Conservation (phyloP, 2,329 filamentous ascomycete genomes). For the Malbranchea cinnamomea region DNA sequence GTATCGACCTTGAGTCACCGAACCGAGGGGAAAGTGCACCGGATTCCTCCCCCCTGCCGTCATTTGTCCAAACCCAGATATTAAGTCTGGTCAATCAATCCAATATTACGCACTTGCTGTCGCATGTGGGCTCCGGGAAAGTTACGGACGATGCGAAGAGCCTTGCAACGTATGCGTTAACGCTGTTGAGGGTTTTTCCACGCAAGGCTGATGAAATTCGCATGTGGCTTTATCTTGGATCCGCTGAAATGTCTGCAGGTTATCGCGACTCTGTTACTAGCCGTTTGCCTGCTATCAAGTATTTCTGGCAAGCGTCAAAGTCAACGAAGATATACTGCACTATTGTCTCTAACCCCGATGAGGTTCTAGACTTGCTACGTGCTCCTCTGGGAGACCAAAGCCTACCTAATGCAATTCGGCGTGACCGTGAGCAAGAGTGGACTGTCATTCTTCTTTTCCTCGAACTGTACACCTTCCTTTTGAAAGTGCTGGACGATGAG, state of each 20-base stretch:
- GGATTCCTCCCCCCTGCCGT: constrained; percentile 21
- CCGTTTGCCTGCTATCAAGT: constrained; percentile 55
- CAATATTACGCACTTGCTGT: constrained; percentile 52
- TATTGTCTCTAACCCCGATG: constrained; percentile 42
- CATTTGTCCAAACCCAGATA: constrained; percentile 52
- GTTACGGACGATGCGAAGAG: constrained; percentile 49
- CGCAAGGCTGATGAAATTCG: constrained; percentile 71
- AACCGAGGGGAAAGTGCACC: constrained; percentile 13
- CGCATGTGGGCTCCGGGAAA: constrained; percentile 24
- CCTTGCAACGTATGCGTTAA: constrained; percentile 74
- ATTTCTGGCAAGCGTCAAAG: constrained; percentile 62
- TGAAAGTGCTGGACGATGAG: constrained; percentile 89
- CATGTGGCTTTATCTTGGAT: constrained; percentile 80
- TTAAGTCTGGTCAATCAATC: constrained; percentile 58
- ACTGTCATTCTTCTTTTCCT: constrained; percentile 77
- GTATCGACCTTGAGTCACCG: constrained; percentile 31
- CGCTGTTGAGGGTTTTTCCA: constrained; percentile 73
- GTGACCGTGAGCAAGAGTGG: constrained; percentile 57
- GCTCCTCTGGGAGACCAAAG: constrained; percentile 28
- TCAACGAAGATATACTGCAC: constrained; percentile 42
- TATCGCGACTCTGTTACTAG: constrained; percentile 16
- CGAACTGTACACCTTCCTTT: constrained; percentile 82
- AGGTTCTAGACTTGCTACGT: constrained; percentile 43
- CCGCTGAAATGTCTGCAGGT: constrained; percentile 33
- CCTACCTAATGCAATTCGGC: constrained; percentile 11